Conservation (phyloP, 805 yeast genomes). For the Deakozyma indianensis region DNA sequence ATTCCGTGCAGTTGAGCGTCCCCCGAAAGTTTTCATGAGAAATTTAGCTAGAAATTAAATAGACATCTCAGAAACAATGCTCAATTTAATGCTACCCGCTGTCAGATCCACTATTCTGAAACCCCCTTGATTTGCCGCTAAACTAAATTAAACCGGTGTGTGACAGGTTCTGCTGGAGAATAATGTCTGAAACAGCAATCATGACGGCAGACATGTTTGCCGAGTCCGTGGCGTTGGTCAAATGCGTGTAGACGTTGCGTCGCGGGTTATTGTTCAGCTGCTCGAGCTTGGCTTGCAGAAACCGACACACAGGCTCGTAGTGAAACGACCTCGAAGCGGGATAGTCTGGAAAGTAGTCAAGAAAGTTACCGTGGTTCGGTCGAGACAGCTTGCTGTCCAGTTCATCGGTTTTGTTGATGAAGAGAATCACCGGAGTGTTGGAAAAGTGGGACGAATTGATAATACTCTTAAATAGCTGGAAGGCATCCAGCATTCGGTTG, state of each 20-base stretch:
- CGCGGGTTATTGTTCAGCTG: constrained; percentile 45
- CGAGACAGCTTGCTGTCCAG: constrained; percentile 53
- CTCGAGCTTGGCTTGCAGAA: constrained; percentile 55
- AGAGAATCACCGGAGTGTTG: constrained; percentile 76
- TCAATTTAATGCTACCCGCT: no score
- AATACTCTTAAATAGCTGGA: constrained; percentile 67
- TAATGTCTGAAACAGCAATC: constrained; percentile 83
- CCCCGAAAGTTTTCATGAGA: no score
- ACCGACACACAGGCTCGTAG: constrained; percentile 51
- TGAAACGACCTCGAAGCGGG: constrained; percentile 29
- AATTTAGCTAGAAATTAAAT: no score
- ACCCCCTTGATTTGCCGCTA: no score
- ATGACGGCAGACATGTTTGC: constrained; percentile 79
- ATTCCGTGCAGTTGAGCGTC: no score
- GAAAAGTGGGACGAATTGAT: constrained; percentile 78
- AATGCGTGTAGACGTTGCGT: constrained; percentile 75
- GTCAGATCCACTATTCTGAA: no score
- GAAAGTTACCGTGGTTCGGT: constrained; percentile 37
- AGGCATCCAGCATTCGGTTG: constrained; percentile 82
- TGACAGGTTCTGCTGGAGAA: constrained; percentile 68
- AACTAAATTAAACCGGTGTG: constrained; percentile 59
- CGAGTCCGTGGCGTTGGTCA: constrained; percentile 93
- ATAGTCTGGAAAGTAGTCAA: constrained; percentile 62
- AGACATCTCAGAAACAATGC: no score
- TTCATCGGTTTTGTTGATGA: constrained; percentile 77